A percentile compares a stretch with the other conserved stretches of the same genome.
Evolutionary conservation across 2,329 filamentous ascomycete genomes (phyloP).

Genomic region (Arthrobotrys conoides): DNA sequence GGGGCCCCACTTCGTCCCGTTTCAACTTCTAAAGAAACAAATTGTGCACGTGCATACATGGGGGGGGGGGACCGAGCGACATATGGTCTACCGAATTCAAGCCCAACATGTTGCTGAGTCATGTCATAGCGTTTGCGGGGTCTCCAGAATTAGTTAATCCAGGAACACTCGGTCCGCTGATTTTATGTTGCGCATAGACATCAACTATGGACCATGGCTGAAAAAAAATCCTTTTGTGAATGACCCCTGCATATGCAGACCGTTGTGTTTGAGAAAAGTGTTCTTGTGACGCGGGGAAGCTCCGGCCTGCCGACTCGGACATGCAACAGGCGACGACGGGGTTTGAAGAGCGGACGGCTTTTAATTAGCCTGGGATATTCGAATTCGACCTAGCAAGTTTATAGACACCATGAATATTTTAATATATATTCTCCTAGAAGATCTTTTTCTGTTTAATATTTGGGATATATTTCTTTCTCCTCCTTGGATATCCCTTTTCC

Average conservation of each 20-base stretch:
- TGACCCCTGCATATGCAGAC: not conserved
- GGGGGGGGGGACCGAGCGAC: not conserved
- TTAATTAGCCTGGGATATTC: not conserved
- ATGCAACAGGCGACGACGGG: constrained; percentile 21
- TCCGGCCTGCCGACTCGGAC: constrained; percentile 25
- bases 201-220: not conserved
- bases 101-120: not conserved
- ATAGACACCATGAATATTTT: not conserved
- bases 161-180: constrained; percentile 8
- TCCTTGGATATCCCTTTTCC: too few species aligned
- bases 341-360: constrained; percentile 5
- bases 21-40: not conserved
- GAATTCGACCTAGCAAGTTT: not conserved
- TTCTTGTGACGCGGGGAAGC: constrained; percentile 22
- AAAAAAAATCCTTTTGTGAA: not conserved
- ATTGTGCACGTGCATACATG: not conserved
- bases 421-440: not conserved
- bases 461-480: too few species aligned
- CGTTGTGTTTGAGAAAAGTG: not conserved
- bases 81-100: too few species aligned
- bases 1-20: not conserved
- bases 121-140: constrained; percentile 20
- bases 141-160: constrained; percentile 18
- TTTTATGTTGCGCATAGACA: not conserved
- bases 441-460: not conserved